Conservation (phyloP, 768 basidiomycete species). For the Amanita molliuscula region DNA sequence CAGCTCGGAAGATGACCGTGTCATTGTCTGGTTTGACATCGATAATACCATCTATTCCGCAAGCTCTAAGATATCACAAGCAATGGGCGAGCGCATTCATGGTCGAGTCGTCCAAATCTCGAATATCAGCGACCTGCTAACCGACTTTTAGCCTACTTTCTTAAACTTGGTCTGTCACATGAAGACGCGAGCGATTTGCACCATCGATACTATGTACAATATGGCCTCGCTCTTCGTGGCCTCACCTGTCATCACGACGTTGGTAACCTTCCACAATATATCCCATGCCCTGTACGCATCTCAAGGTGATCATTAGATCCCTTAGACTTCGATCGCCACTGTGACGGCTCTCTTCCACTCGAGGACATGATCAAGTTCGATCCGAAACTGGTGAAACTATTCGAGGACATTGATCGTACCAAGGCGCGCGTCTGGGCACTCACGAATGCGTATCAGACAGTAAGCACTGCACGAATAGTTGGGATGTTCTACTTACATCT, state of each 20-base stretch:
- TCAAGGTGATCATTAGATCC: constrained; percentile 35
- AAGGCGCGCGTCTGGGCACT: constrained; percentile 79
- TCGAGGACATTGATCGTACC: constrained; percentile 69
- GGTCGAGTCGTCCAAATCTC: constrained; percentile 24
- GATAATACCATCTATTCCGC: constrained; percentile 86
- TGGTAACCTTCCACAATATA: constrained; percentile 31
- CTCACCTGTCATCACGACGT: constrained; percentile 67
- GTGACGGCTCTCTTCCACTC: constrained; percentile 75
- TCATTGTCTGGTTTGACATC: constrained; percentile 73
- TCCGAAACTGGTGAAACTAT: constrained; percentile 49
- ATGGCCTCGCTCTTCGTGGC: constrained; percentile 77
- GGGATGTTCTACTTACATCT: constrained; percentile 8
- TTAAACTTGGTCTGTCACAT: constrained; percentile 54
- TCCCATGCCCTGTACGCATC: too few species aligned
- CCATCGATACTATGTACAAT: constrained; percentile 63
- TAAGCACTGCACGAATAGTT: constrained; percentile 20
- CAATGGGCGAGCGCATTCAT: constrained; percentile 74
- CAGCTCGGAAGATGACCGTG: constrained; percentile 36
- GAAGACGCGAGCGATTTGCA: constrained; percentile 64
- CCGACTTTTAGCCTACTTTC: constrained; percentile 53
- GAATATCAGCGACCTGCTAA: not conserved
- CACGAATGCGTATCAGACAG: constrained; percentile 75
- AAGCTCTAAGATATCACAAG: constrained; percentile 60
- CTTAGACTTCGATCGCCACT: constrained; percentile 74
- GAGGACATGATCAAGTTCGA: constrained; percentile 69